Evolutionary conservation across 108 stramenopile genomes (phyloP).

Genomic region (Stephanodiscus triporus): DNA sequence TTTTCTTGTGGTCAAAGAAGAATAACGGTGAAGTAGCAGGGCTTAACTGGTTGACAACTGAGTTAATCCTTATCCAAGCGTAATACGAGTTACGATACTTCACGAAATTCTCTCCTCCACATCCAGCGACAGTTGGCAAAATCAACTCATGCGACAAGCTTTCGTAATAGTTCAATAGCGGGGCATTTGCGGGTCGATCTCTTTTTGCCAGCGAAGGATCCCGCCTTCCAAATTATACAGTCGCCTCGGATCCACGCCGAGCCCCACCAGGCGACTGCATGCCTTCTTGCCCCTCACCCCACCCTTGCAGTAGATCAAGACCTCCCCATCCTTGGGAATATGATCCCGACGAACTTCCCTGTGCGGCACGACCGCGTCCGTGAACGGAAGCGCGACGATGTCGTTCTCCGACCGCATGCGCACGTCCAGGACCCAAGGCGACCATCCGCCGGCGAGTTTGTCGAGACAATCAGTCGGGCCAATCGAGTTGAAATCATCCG

Average conservation of each 20-base stretch:
- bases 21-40: no score
- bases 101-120: no score
- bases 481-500: slow-evolving; percentile 64
- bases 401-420: slow-evolving; percentile 90
- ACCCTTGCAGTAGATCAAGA: slow-evolving; percentile 93
- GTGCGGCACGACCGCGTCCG: slow-evolving; percentile 85
- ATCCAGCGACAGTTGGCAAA: no score
- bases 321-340: slow-evolving; percentile 77
- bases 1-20: no score
- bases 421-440: slow-evolving; percentile 93
- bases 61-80: no score
- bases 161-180: slow-evolving; percentile 63
- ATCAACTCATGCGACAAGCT: no score
- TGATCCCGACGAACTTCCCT: slow-evolving; percentile 68
- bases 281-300: slow-evolving; percentile 90
- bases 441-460: slow-evolving; percentile 84
- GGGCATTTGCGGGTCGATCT: slow-evolving; percentile 86
- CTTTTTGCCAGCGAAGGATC: slow-evolving; percentile 90
- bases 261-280: slow-evolving; percentile 69
- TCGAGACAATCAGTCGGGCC: slow-evolving; percentile 69
- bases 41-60: no score
- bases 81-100: no score
- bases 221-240: slow-evolving; percentile 94
- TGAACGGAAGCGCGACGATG: slow-evolving; percentile 92
- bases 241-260: slow-evolving; percentile 75